Evolutionary conservation across 305 asterid genomes (phyloP).

Genomic region (Fraxinus albicans): DNA sequence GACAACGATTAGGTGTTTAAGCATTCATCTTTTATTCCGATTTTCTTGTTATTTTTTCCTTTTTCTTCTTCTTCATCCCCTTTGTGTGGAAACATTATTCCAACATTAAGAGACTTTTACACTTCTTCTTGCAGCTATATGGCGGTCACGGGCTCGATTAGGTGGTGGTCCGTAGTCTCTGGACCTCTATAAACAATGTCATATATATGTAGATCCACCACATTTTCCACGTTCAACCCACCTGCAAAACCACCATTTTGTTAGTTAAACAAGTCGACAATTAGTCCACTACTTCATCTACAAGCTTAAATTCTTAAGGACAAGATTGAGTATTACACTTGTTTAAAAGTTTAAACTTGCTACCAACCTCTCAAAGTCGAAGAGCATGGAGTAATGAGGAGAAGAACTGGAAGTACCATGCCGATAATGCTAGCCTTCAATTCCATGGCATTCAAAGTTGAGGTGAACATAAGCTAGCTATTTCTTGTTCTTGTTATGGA

Average conservation of each 20-base stretch:
- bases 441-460: constrained; percentile 41
- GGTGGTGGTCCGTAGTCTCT: constrained; percentile 60
- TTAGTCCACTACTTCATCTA: background rate
- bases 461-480: background rate
- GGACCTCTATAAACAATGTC: constrained; percentile 66
- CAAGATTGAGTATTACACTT: background rate
- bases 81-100: too few relatives aligned
- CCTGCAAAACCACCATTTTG: constrained; percentile 4
- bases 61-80: too few relatives aligned
- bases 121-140: background rate
- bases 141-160: constrained; percentile 39
- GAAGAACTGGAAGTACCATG: constrained; percentile 28
- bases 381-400: constrained; percentile 37
- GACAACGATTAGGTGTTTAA: too few relatives aligned
- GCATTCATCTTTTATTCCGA: too few relatives aligned
- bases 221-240: background rate
- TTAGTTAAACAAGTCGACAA: background rate
- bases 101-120: background rate
- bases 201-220: constrained; percentile 41
- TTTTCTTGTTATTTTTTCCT: too few relatives aligned
- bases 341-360: background rate
- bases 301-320: background rate
- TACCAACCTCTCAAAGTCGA: constrained; percentile 49
- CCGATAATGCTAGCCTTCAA: constrained; percentile 24
- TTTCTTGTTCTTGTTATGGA: background rate